Percentiles rank a stretch among this genome's conserved stretches.
Conservation (phyloP, 2,329 filamentous ascomycete genomes). For the Metarhizium anisopliae region DNA sequence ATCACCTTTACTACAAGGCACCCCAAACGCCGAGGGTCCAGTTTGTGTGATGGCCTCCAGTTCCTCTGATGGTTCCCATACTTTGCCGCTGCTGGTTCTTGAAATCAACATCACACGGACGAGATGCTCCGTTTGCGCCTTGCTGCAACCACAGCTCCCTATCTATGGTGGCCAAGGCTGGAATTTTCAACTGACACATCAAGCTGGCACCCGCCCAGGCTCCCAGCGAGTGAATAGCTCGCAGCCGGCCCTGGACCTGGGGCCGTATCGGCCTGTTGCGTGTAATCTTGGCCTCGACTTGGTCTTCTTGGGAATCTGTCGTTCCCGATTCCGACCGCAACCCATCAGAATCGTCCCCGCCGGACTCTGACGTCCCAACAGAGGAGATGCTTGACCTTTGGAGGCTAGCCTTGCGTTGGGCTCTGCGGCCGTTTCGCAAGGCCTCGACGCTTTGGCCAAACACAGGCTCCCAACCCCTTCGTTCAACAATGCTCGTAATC, state of each 20-base stretch:
- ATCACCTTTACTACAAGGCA: constrained; percentile 26
- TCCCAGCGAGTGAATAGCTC: constrained; percentile 61
- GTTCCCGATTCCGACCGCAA: constrained; percentile 15
- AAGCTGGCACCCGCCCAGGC: constrained; percentile 69
- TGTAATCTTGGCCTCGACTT: constrained; percentile 27
- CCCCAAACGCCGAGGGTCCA: constrained; percentile 60
- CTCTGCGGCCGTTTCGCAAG: constrained; percentile 35
- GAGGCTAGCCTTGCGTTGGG: constrained; percentile 19
- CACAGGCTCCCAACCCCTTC: constrained; percentile 69
- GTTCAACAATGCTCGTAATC: constrained; percentile 54
- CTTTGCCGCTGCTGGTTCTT: constrained; percentile 55
- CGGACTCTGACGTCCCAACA: constrained; percentile 13
- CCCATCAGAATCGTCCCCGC: constrained; percentile 15
- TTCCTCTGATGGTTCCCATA: constrained; percentile 39
- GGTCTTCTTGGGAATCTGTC: constrained; percentile 17
- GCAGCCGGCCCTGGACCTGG: constrained; percentile 47
- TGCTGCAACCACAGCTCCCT: constrained; percentile 62
- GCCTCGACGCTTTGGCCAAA: constrained; percentile 58
- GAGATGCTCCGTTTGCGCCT: constrained; percentile 53
- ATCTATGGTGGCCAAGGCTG: constrained; percentile 61
- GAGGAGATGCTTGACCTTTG: constrained; percentile 13
- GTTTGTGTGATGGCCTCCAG: constrained; percentile 31
- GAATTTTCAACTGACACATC: constrained; percentile 57
- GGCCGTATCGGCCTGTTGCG: constrained; percentile 26
- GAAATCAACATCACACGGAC: constrained; percentile 48